Evolutionary conservation across 208 protist genomes (phyloP), one percentile per base, ranked within the genome.

Genomic region (Wallacemonas sp.): DNA sequence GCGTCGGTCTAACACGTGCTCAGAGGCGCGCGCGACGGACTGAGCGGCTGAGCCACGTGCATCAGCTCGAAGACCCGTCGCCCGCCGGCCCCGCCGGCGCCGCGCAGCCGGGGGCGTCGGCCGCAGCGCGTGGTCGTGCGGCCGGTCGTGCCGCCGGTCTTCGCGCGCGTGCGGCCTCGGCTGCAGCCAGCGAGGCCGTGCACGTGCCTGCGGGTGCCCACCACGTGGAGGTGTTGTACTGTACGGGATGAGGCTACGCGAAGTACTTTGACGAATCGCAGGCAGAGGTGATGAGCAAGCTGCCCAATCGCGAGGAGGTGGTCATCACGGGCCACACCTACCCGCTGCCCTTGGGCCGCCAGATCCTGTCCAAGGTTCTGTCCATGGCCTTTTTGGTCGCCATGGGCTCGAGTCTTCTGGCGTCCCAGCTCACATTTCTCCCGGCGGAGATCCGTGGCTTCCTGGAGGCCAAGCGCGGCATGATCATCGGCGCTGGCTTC

Each of bases 231-330:
- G 80, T 91, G 55, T 62, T 79, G 65, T 91, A 87, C 66, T 91
- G 85, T 57, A 88, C 77, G 29, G 85, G 85, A 44, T 91, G 85
- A 88, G 85, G 85, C 28, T 91, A 91, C 72, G 76, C 76, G 74
- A 84, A 85, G 79, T 82, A 91, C 76, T 91, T 87, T 74, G 82
- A 88, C 36, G 77, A 91, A 23, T 70, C 86, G 32, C 78, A 65
- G 57, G 52, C 73, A 31, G 50, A 84, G 48, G 57, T 91, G 54
- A 52, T 70, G 64, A 33, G 28, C 5, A 65, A 36, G 22, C 70
- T 77, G 52, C 76, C 66, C 11, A 86, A 79, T 55, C 67, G 55
- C 55, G 57, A 79, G 31, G 77, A 77, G 10, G 45, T 92, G 12
- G 57, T 50, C 28, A 81, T 89, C 61, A 61, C 73, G 8, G 77